Evolutionary conservation across 176 grass and related monocot genomes (phyloP).

Genomic region (Areca catechu): DNA sequence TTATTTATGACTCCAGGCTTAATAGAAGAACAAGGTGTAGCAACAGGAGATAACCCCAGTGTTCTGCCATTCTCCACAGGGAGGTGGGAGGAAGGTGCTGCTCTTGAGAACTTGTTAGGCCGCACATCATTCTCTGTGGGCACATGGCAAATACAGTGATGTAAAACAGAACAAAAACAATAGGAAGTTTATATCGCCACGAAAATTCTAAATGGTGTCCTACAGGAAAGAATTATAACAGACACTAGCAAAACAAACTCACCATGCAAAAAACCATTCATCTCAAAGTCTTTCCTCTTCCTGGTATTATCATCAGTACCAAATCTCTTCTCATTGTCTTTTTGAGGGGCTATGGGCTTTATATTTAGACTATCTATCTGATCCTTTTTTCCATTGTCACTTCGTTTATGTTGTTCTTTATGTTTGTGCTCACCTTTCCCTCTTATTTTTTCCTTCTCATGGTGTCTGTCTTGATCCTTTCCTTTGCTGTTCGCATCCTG

Average conservation of each 20-base stretch:
- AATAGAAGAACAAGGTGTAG: slow-evolving; percentile 39
- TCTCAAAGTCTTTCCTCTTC: slow-evolving; percentile 69
- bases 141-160: slow-evolving; percentile 56
- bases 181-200: slow-evolving; percentile 16
- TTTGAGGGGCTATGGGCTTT: slow-evolving; percentile 26
- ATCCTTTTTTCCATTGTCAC: slow-evolving; percentile 37
- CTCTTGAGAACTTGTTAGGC: slow-evolving; percentile 50
- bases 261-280: slow-evolving; percentile 60
- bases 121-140: slow-evolving; percentile 51
- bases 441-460: slow-evolving; percentile 56
- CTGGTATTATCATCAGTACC: slow-evolving; percentile 37
- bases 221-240: slow-evolving; percentile 18
- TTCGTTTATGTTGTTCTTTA: slow-evolving; percentile 43
- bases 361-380: slow-evolving; percentile 30
- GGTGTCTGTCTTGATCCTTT: slow-evolving; percentile 45
- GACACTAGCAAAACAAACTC: slow-evolving; percentile 27
- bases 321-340: slow-evolving; percentile 26
- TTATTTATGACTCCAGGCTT: slow-evolving; percentile 31
- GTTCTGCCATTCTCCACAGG: slow-evolving; percentile 1
- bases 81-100: slow-evolving; percentile 15
- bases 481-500: slow-evolving; percentile 52
- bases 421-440: slow-evolving; percentile 41
- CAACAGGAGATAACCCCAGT: slow-evolving; percentile 53
- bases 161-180: slow-evolving; percentile 23
- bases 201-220: slow-evolving; percentile 29